These are phyloP conservation scores for Physcia stellaris DNA, from an alignment of 495 filamentous ascomycete species.

Conservation along the genomic window DNA sequence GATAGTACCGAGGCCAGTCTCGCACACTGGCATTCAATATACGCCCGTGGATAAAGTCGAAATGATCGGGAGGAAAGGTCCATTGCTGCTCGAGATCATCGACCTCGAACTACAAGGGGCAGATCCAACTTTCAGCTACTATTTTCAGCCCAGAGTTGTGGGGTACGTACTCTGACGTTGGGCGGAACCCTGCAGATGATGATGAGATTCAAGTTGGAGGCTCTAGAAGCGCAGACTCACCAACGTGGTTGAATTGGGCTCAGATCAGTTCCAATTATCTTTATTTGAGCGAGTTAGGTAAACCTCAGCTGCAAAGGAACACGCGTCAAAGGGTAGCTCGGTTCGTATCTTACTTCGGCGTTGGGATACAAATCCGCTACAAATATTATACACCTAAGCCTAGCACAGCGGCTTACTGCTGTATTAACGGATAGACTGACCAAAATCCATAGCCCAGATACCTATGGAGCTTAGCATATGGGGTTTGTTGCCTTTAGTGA, in stretches of 20 bases:
- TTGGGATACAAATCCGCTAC: neutral
- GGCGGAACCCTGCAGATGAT: neutral
- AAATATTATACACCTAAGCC: neutral
- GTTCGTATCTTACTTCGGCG: neutral
- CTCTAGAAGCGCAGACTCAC: neutral
- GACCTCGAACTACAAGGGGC: conserved; percentile 14
- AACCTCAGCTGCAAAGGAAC: no score
- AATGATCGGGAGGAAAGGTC: conserved; percentile 32
- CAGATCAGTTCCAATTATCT: conserved; percentile 8
- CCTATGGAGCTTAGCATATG: neutral
- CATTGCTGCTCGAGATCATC: conserved; percentile 37
- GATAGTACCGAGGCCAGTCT: conserved; percentile 36
- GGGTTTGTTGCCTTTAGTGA: neutral
- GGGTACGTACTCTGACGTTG: no score
- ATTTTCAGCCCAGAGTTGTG: neutral
- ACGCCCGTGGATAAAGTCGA: conserved; percentile 52
- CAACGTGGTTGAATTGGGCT: conserved; percentile 13
- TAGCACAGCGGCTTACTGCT: neutral
- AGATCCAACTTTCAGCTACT: neutral
- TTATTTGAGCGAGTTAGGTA: no score
- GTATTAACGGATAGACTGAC: conserved; percentile 3
- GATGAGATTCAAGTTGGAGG: no score
- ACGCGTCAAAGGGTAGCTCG: no score
- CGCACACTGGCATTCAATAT: conserved; percentile 40
- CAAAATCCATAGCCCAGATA: conserved; percentile 15